Evolutionary conservation across 2,329 filamentous ascomycete genomes (phyloP), one percentile per base, ranked within the genome.

Genomic region (Annulohypoxylon truncatum): DNA sequence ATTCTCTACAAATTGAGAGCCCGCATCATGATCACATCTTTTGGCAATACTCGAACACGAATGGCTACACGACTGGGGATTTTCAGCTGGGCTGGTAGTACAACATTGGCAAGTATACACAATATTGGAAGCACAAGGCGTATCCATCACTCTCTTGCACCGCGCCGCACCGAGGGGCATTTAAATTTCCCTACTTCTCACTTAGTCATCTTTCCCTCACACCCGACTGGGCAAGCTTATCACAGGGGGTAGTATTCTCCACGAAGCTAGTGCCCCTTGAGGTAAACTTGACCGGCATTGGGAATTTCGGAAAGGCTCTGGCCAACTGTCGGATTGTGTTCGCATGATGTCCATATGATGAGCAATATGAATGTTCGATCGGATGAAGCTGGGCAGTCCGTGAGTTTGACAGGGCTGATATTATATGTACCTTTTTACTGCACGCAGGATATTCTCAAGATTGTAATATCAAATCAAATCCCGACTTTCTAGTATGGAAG

Each of bases 391-490:
- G 40, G 48, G 47, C 26, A 42, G 50, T 67, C 58, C 56, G 52
- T 64, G 61, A 48, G 65, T 50, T 68, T 50, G 56, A 69, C 72
- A 73, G 62, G 72, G 70, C 72, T 74, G 72, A 74, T 68, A 73
- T 70, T 65, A 64, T 28, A 6, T 65, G 65, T 15, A 28, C 8
- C 2, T 12, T 26, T 5, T 38, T 8, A 38, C n/a, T n/a, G 35
- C 35, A 15, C 10, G 35, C 35, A 46, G 20, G 22, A 4, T 55
- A 24, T 50, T 38, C 24, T 54, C 13, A 31, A 56, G 44, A 57
- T 47, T 54, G 15, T 40, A 47, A 52, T 60, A 61, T 48, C 48
- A 29, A 18, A 46, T 48, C 44, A 12, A 48, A 28, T 24, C 13
- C n/a, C 24, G 15, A 51, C 51, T 26, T 40, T 66, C 51, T 61